Evolutionary conservation across 176 grass and related monocot species (phyloP).

Genomic region (Oryza meridionalis): DNA sequence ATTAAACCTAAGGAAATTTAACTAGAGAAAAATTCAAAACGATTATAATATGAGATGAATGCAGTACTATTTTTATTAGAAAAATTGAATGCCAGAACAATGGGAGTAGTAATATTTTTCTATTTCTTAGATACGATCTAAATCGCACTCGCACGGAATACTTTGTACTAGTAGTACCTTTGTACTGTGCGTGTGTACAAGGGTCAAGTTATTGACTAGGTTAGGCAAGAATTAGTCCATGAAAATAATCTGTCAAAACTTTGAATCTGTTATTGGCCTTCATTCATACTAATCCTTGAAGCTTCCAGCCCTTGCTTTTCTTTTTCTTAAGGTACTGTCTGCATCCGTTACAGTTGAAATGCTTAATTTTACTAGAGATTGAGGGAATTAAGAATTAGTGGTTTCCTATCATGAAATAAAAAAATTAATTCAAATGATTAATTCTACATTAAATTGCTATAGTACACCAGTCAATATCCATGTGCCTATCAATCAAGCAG

Average conservation of each 20-base stretch:
- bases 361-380: neutral
- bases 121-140: no score
- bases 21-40: no score
- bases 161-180: neutral
- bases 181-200: neutral
- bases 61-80: no score
- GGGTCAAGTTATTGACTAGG: neutral
- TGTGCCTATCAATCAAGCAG: neutral
- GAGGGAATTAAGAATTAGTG: neutral
- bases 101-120: no score
- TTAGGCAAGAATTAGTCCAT: neutral
- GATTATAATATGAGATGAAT: no score
- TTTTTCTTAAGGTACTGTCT: neutral
- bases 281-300: neutral
- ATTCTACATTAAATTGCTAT: neutral
- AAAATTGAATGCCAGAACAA: no score
- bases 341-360: neutral
- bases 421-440: neutral
- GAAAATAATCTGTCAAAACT: neutral
- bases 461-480: neutral
- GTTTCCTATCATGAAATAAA: neutral
- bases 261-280: neutral
- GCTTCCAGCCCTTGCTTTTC: neutral
- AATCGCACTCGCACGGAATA: neutral
- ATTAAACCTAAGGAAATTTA: no score